These are phyloP conservation scores for Nannizziopsis barbatae DNA, from an alignment of 2,329 filamentous ascomycete genomes.

Conservation along the genomic window DNA sequence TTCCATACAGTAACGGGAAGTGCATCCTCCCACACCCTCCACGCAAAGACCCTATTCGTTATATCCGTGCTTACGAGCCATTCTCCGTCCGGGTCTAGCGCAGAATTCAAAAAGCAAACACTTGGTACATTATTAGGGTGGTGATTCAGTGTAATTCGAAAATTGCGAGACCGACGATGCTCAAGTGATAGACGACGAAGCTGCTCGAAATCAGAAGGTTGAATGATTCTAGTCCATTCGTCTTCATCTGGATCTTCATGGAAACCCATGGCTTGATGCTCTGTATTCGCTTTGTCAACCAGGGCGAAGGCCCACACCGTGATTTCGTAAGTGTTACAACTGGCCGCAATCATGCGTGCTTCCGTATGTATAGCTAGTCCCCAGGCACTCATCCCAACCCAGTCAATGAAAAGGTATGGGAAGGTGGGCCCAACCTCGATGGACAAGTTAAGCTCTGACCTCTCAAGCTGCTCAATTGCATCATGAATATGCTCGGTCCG, in stretches of 20 bases:
- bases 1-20: constrained; percentile 17
- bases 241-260: background rate
- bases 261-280: constrained; percentile 15
- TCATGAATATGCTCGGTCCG: constrained; percentile 46
- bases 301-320: constrained; percentile 51
- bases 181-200: constrained; percentile 23
- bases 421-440: constrained; percentile 22
- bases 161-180: constrained; percentile 31
- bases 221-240: constrained; percentile 28
- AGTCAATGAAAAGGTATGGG: constrained; percentile 57
- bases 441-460: background rate
- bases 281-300: constrained; percentile 23
- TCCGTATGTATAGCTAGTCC: constrained; percentile 70
- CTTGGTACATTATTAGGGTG: constrained; percentile 46
- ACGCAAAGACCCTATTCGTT: constrained; percentile 38
- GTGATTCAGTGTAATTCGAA: constrained; percentile 33
- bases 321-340: constrained; percentile 57
- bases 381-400: constrained; percentile 74
- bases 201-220: constrained; percentile 17
- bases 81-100: constrained; percentile 43
- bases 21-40: constrained; percentile 38
- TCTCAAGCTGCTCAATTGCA: constrained; percentile 29
- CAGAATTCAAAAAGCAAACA: constrained; percentile 49
- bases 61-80: constrained; percentile 51
- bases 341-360: constrained; percentile 76